Percentiles rank a stretch among this genome's conserved stretches.
phyloP scores from a whole-genome alignment of 306 rosid genomes.

The Phaseolus lunatus region DNA sequence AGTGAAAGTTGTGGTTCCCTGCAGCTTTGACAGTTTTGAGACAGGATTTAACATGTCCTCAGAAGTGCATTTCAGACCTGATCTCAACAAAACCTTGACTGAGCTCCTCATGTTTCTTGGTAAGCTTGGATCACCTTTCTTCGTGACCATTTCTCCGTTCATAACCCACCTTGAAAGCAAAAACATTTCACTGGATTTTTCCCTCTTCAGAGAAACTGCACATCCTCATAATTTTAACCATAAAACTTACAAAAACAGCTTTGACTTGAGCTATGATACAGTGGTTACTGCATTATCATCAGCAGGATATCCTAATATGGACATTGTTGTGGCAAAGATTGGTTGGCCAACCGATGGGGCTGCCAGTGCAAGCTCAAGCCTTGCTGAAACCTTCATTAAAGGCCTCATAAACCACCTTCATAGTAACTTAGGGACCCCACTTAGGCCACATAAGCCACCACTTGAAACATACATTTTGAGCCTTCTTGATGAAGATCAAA shows the following conservation, averaged over 20 bases:
- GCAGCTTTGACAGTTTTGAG: slow-evolving; percentile 82
- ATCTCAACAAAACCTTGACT: slow-evolving; percentile 82
- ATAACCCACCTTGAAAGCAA: slow-evolving; percentile 61
- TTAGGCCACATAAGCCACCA: slow-evolving; percentile 68
- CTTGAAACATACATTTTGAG: slow-evolving; percentile 69
- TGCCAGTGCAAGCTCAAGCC: slow-evolving; percentile 62
- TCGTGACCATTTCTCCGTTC: slow-evolving; percentile 81
- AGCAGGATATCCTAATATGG: slow-evolving; percentile 69
- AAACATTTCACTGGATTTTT: slow-evolving; percentile 76
- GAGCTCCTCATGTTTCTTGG: slow-evolving; percentile 83
- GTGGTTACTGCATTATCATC: slow-evolving; percentile 62
- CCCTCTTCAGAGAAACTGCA: slow-evolving; percentile 74
- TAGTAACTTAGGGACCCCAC: slow-evolving; percentile 74
- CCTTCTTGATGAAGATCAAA: slow-evolving; percentile 90
- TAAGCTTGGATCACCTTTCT: slow-evolving; percentile 75
- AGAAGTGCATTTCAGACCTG: slow-evolving; percentile 73
- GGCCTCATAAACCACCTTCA: slow-evolving; percentile 74
- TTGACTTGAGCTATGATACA: slow-evolving; percentile 78
- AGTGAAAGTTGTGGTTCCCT: slow-evolving; percentile 92
- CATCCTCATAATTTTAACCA: slow-evolving; percentile 65
- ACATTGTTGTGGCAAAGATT: slow-evolving; percentile 77
- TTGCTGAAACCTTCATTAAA: slow-evolving; percentile 79
- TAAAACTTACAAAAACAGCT: slow-evolving; percentile 78
- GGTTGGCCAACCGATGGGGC: slow-evolving; percentile 99
- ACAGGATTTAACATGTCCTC: slow-evolving; percentile 69